Base-by-base conservation (phyloP, 257 asterid genomes). In the Ilex asprella region DNA sequence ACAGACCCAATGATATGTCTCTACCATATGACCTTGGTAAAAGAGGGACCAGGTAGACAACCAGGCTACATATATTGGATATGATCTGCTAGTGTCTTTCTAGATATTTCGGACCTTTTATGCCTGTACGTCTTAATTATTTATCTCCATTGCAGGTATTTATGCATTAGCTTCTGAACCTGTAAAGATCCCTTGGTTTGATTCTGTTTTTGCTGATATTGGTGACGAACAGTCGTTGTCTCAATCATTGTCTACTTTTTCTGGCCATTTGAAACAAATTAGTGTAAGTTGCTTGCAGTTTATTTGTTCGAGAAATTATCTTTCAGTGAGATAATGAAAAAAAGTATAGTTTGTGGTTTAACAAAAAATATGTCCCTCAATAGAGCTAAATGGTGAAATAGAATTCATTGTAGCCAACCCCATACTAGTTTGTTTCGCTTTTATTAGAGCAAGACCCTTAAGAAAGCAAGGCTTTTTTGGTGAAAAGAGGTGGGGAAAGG, bases 141-240 rank as follows among this genome's bases (percentile, higher is more conserved):
- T 60, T 16, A 31, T 51, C 55, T 46, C 60, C 49, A 55, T 73
- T 83, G 72, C 89, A 93, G 99, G 99, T 75, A 79, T 93, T 12
- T 93, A 82, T 75, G 89, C 89, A 39, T 77, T 93, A 80, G 83
- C 96, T 76, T 89, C 97, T 68, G 99, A 87, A 77, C 82, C 95
- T 54, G 94, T 85, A 75, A 87, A 79, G 70, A 76, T 93, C 56
- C 99, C 99, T 70, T 93, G 99, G 99, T 89, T 90, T 77, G 97
- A 93, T 80, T 80, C 63, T 87, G 87, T 93, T 70, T 89, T 85
- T 66, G 99, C 97, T 65, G 99, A 93, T 78, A 93, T 93, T 65
- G 99, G 99, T 55, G 99, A 93, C 65, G 99, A 93, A 61, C 99
- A 93, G 66, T 93, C 97, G 68, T 77, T 93, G 67, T 82, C 96